Conservation (phyloP, 495 filamentous ascomycete genomes). For the Pseudomonodictys pantanalensis region DNA sequence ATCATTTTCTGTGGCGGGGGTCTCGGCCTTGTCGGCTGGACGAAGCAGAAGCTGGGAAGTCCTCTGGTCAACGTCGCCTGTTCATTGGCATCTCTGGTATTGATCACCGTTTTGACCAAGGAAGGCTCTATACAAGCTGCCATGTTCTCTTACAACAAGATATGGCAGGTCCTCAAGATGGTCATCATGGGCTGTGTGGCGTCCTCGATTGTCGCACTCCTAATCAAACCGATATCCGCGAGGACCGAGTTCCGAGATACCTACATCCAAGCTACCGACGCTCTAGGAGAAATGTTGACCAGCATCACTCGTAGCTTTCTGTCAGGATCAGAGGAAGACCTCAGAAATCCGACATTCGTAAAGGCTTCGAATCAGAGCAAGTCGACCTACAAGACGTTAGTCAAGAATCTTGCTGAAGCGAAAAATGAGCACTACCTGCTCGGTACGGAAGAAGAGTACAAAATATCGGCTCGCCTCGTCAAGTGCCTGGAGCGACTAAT, state of each 20-base stretch:
- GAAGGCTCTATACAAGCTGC: slow-evolving; percentile 82
- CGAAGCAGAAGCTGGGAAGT: slow-evolving; percentile 80
- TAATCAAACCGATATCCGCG: slow-evolving; percentile 79
- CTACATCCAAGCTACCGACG: slow-evolving; percentile 70
- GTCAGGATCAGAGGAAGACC: slow-evolving; percentile 76
- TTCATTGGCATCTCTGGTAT: slow-evolving; percentile 83
- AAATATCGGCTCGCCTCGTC: slow-evolving; percentile 73
- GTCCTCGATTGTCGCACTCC: slow-evolving; percentile 71
- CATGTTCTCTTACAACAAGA: slow-evolving; percentile 75
- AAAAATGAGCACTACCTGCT: slow-evolving; percentile 86
- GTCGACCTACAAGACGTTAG: slow-evolving; percentile 66
- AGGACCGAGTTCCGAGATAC: slow-evolving; percentile 70
- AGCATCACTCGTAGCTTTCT: slow-evolving; percentile 84
- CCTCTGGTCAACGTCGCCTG: slow-evolving; percentile 89
- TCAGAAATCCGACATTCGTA: slow-evolving; percentile 61
- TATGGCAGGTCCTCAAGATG: slow-evolving; percentile 86
- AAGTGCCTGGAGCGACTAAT: slow-evolving; percentile 82
- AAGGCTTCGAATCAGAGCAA: slow-evolving; percentile 64
- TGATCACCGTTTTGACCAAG: slow-evolving; percentile 89
- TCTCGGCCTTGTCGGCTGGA: slow-evolving; percentile 87
- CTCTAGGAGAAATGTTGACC: slow-evolving; percentile 75
- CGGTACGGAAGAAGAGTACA: slow-evolving; percentile 79
- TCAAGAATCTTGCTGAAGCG: slow-evolving; percentile 79
- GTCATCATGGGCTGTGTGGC: slow-evolving; percentile 77
- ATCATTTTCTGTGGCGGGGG: slow-evolving; percentile 86